Conservation (phyloP, 257 asterid species). For the Scutellaria galericulata region DNA sequence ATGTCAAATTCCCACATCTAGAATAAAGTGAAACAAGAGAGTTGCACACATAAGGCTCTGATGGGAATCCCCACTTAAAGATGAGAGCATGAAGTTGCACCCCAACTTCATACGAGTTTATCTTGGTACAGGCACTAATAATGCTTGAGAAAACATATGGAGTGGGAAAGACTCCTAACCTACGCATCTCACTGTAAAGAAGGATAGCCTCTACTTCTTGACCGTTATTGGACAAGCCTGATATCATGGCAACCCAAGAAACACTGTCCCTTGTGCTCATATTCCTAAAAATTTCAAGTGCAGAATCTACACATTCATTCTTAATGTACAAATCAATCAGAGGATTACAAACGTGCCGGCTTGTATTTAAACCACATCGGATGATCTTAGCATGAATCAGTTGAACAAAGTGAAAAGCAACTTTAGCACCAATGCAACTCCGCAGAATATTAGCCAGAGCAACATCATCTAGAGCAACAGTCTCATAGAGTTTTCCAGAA, state of each 20-base stretch:
- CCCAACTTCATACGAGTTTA: slow-evolving; percentile 58
- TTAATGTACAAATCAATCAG: slow-evolving; percentile 74
- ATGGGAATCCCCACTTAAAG: slow-evolving; percentile 73
- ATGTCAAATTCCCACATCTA: slow-evolving; percentile 51
- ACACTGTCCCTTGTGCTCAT: slow-evolving; percentile 66
- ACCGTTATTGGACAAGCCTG: slow-evolving; percentile 69
- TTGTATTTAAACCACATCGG: slow-evolving; percentile 52
- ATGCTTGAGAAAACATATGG: slow-evolving; percentile 81
- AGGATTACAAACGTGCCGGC: slow-evolving; percentile 58
- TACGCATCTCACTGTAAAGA: slow-evolving; percentile 74
- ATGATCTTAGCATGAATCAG: slow-evolving; percentile 75
- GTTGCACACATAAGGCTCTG: slow-evolving; percentile 77
- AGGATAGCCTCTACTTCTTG: slow-evolving; percentile 54
- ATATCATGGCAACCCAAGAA: slow-evolving; percentile 89
- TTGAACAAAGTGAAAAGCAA: slow-evolving; percentile 41
- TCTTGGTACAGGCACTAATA: slow-evolving; percentile 77
- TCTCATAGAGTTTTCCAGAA: slow-evolving; percentile 41
- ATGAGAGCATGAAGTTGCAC: slow-evolving; percentile 74
- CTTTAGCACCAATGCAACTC: slow-evolving; percentile 49
- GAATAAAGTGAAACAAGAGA: slow-evolving; percentile 79
- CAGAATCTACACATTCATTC: slow-evolving; percentile 60
- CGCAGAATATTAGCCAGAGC: slow-evolving; percentile 52
- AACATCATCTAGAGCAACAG: slow-evolving; percentile 47
- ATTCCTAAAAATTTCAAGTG: slow-evolving; percentile 53
- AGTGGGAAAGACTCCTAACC: slow-evolving; percentile 74